A percentile compares a stretch with the other conserved stretches of the same genome.
phyloP scores from a whole-genome alignment of 2,329 filamentous ascomycete genomes.

The Coniella lustricola region DNA sequence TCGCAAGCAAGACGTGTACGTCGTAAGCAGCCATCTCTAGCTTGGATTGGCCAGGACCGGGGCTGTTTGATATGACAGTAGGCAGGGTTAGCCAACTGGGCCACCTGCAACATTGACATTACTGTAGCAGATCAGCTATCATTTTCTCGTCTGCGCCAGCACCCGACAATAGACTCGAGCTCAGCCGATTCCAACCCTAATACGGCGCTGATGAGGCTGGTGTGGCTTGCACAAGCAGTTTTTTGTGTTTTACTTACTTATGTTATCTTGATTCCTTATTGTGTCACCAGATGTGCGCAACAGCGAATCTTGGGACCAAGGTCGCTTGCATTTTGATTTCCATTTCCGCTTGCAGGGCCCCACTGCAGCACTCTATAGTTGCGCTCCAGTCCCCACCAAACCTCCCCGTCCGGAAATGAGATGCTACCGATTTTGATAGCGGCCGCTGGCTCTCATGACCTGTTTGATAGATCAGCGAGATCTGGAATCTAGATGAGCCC shows the following conservation, averaged over 20 bases:
- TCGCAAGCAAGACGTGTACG: background rate
- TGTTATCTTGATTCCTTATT: too few relatives aligned
- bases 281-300: too few relatives aligned
- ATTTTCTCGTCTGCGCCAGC: too few relatives aligned
- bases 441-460: background rate
- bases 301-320: too few relatives aligned
- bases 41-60: conserved; percentile 4
- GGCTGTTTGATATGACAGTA: conserved; percentile 1
- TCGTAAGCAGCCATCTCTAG: too few relatives aligned
- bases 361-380: background rate
- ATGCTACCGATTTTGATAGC: background rate
- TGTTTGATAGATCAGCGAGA: background rate
- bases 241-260: too few relatives aligned
- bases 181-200: too few relatives aligned
- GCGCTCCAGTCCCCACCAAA: background rate
- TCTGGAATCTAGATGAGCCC: too few relatives aligned
- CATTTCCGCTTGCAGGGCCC: background rate
- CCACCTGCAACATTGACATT: background rate
- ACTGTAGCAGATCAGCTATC: too few relatives aligned
- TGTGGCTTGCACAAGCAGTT: too few relatives aligned
- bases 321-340: background rate
- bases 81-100: background rate
- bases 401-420: conserved; percentile 1
- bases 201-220: too few relatives aligned
- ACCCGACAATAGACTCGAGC: too few relatives aligned